Base-by-base conservation (phyloP, 257 asterid genomes). In the Nyctanthes arbortristis region DNA sequence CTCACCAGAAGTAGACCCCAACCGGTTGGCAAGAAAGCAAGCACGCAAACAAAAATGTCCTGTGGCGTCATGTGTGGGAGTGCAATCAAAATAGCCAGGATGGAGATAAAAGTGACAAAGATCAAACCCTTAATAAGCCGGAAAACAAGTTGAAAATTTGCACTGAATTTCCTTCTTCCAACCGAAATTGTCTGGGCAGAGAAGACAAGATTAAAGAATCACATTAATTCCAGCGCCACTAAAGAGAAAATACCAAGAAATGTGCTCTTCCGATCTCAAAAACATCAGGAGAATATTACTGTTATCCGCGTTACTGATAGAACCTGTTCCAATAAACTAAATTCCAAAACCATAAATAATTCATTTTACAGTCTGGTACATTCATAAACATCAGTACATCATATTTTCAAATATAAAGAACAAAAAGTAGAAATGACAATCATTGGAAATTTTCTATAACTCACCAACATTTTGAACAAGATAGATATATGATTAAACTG, bases 1-100 rank as follows among this genome's bases (percentile, higher is more conserved):
- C 95, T 82, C 33, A 93, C 98, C 96, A 80, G 94, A 73, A 93
- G 97, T 71, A 93, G 72, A 67, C 98, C 97, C 98, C 97, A 93
- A 39, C 98, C 97, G 16, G 98, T 90, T 4, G 97, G 98, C 94
- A 93, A 78, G 94, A 93, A 93, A 73, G 89, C 98, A 12, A 93
- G 96, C 72, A 93, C 40, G 80, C 98, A 93, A 31, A 93, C 96
- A 24, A 93, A 61, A 37, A 90, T 84, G 77, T 93, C 97, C 81
- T 67, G 83, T 5, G 76, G 84, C 16, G 94, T 83, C 97, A 93
- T 90, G 78, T 80, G 87, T 18, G 94, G 86, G 18, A 93, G 82
- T 8, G 89, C 91, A 27, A 93, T 81, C 82, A 93, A 73, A 40
- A 87, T 89, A 59, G 73, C 96, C 73, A 93, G 80, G 79, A 91